These are phyloP conservation scores for Paramecium sexaurelia DNA, from an alignment of 73 alveolate genomes.

Conservation along the genomic window DNA sequence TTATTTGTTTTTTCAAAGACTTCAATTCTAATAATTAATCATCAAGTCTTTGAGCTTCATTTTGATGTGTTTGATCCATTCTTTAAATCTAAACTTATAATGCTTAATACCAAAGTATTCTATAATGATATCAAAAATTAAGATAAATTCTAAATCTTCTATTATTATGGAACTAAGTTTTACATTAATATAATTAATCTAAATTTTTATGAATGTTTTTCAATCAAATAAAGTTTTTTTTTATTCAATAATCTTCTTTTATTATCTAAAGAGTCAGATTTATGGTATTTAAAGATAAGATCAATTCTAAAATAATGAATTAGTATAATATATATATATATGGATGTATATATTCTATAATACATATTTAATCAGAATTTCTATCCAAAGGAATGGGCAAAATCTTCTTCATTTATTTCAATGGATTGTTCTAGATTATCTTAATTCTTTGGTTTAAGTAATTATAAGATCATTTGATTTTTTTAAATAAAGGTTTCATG, in stretches of 20 bases:
- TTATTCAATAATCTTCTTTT: no score
- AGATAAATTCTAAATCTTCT: neutral
- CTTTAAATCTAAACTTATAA: neutral
- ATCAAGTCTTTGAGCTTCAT: neutral
- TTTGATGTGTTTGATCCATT: neutral
- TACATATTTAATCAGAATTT: neutral
- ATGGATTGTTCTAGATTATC: neutral
- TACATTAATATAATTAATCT: neutral
- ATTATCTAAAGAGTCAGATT: no score
- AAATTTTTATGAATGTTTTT: no score
- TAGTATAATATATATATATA: neutral
- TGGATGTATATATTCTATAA: neutral
- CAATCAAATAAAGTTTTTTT: no score
- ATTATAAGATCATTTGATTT: neutral
- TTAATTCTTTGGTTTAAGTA: neutral
- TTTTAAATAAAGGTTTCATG: neutral
- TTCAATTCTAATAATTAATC: neutral
- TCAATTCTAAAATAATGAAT: no score
- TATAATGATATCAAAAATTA: neutral
- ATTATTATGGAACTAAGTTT: neutral
- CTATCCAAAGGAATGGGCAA: neutral
- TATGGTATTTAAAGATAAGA: neutral
- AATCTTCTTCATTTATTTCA: neutral
- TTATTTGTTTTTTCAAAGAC: neutral
- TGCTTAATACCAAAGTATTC: neutral